Base-by-base conservation (phyloP, 129 eudicot genomes). In the Lactuca sativa region DNA sequence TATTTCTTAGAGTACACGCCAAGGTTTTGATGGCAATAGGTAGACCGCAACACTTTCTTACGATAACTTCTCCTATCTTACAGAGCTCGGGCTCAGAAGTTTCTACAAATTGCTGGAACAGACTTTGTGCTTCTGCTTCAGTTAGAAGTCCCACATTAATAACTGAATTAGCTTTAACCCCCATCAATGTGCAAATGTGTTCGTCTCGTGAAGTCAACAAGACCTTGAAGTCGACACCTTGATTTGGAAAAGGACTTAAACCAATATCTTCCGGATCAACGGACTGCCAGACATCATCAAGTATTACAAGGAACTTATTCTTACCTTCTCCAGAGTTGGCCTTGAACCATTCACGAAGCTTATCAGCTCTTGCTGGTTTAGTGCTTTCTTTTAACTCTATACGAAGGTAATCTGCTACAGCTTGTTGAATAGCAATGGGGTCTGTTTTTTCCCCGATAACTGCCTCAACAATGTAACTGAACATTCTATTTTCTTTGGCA, bases 211-310 rank as follows among this genome's bases (percentile, higher is more conserved):
- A 68, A 59, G 67, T 59, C 7, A 71, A 4, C 51, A 31, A 59
- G 9, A 70, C 15, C 44, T 56, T 56, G 3, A 47, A 47, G 52
- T 47, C 0, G 31, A 70, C 9, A 3, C 65, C 21, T 47, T 47
- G 52, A 69, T 57, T 43, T 56, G 74, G 56, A 4, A 70, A 2
- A 41, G 65, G 66, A 57, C 66, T 70, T 43, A 70, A 25, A 10
- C 74, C 74, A 4, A 70, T 30, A 41, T 41, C 43, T 7, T 14
- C 16, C 3, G 40, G 65, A 9, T 70, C 43, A 41, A 70, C 3
- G 3, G 5, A 9, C 30, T 57, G 4, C 74, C 74, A 70, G 4
- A 56, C 64, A 30, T 70, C 65, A 3, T 70, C 74, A 4, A 70
- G 4, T 41, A 70, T 30, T 2, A 70, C 33, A 0, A 70, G 33